A percentile compares a stretch with the other conserved stretches of the same genome.
phyloP scores from a whole-genome alignment of 805 yeast genomes.

The Candida odintsovae region DNA sequence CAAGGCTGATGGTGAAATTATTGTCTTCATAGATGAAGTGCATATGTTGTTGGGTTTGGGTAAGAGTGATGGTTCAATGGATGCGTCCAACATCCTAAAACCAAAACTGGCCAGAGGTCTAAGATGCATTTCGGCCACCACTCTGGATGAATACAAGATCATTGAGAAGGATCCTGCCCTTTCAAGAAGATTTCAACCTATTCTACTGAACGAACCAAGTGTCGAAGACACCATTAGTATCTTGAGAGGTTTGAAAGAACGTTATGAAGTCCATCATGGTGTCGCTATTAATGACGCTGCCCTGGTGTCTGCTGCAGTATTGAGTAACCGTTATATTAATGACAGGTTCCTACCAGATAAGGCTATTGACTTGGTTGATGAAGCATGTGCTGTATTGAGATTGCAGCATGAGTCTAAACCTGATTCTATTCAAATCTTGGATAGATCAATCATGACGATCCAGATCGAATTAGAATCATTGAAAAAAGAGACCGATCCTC shows the following conservation, averaged over 20 bases:
- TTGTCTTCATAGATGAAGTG: slow-evolving; percentile 85
- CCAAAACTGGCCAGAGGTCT: slow-evolving; percentile 94
- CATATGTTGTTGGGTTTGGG: slow-evolving; percentile 89
- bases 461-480: slow-evolving; percentile 93
- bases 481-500: slow-evolving; percentile 84
- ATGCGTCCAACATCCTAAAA: slow-evolving; percentile 87
- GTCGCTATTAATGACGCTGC: slow-evolving; percentile 92
- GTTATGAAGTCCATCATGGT: slow-evolving; percentile 96
- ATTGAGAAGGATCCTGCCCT: slow-evolving; percentile 96
- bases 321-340: slow-evolving; percentile 84
- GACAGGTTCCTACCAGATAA: slow-evolving; percentile 92
- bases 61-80: slow-evolving; percentile 91
- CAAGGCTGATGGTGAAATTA: slow-evolving; percentile 65
- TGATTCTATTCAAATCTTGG: slow-evolving; percentile 84
- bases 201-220: slow-evolving; percentile 77
- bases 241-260: slow-evolving; percentile 86
- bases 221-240: slow-evolving; percentile 90
- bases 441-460: slow-evolving; percentile 85
- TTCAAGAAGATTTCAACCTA: slow-evolving; percentile 91
- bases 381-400: slow-evolving; percentile 92
- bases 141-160: slow-evolving; percentile 89
- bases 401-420: slow-evolving; percentile 97
- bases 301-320: slow-evolving; percentile 85
- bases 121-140: slow-evolving; percentile 95
- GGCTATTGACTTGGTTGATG: slow-evolving; percentile 95